These are phyloP conservation scores for Poteriospumella lacustris DNA, from an alignment of 108 stramenopile species.

Conservation along the genomic window DNA sequence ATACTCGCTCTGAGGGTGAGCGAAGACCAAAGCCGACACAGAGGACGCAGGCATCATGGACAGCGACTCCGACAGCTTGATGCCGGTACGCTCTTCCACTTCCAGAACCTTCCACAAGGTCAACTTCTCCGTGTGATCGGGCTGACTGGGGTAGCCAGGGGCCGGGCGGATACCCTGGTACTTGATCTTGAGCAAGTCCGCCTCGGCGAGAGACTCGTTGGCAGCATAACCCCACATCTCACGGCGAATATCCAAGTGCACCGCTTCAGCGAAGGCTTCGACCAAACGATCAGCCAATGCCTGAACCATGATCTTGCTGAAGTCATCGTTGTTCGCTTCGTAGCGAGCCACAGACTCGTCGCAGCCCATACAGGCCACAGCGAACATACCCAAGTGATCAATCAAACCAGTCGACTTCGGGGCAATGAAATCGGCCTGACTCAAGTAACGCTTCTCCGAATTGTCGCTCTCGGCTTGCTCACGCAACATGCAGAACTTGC, in stretches of 20 bases:
- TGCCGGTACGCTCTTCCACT: conserved; percentile 83
- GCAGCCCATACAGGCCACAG: conserved; percentile 91
- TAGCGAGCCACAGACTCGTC: conserved; percentile 79
- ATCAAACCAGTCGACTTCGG: conserved; percentile 71
- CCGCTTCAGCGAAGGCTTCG: conserved; percentile 98
- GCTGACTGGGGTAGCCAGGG: conserved; percentile 98
- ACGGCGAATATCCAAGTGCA: conserved; percentile 87
- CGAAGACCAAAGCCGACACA: conserved; percentile 76
- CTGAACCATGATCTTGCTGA: conserved; percentile 97
- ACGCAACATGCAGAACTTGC: conserved; percentile 92
- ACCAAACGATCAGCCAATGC: conserved; percentile 95
- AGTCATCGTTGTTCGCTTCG: conserved; percentile 91
- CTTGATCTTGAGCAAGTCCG: conserved; percentile 94
- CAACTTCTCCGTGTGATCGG: conserved; percentile 97
- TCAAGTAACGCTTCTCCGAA: conserved; percentile 78
- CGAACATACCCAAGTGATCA: conserved; percentile 94
- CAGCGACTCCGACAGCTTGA: conserved; percentile 79
- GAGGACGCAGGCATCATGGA: conserved; percentile 98
- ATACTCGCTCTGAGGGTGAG: conserved; percentile 86
- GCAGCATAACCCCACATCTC: conserved; percentile 96
- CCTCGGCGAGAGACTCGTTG: conserved; percentile 71
- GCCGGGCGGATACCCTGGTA: conserved; percentile 99
- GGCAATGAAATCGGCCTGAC: conserved; percentile 96
- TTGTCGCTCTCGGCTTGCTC: conserved; percentile 98
- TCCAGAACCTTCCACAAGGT: conserved; percentile 94